phyloP scores from a whole-genome alignment of 1,284 basidiomycete genomes.

The Irpex lacteus region DNA sequence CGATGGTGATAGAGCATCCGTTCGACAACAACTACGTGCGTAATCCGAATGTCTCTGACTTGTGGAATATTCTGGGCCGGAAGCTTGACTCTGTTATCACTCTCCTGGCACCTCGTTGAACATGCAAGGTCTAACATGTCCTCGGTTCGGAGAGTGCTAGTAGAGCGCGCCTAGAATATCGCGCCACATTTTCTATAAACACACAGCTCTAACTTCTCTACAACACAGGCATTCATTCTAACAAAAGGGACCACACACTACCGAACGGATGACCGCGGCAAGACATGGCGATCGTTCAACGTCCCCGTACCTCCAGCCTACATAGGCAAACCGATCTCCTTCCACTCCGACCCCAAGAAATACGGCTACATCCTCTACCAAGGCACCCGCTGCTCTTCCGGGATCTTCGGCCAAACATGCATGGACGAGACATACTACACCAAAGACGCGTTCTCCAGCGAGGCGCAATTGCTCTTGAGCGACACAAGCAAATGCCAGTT shows the following conservation, averaged over 20 bases:
- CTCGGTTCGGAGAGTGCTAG: too few species aligned
- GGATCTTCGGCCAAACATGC: constrained; percentile 66
- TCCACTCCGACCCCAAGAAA: constrained; percentile 74
- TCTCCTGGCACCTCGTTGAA: too few species aligned
- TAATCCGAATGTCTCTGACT: not conserved
- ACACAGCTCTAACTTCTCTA: not conserved
- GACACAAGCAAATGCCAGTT: constrained; percentile 82
- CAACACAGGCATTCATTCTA: constrained; percentile 75
- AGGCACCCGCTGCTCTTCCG: constrained; percentile 62
- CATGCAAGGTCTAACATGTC: too few species aligned
- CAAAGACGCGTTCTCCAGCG: constrained; percentile 70
- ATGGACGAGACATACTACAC: constrained; percentile 91
- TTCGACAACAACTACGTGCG: constrained; percentile 54
- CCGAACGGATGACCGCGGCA: constrained; percentile 82
- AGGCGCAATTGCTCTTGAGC: constrained; percentile 55
- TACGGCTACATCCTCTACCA: constrained; percentile 84
- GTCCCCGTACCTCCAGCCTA: constrained; percentile 63
- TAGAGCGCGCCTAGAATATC: too few species aligned
- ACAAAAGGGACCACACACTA: constrained; percentile 74
- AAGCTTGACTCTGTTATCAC: too few species aligned
- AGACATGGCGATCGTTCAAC: constrained; percentile 80
- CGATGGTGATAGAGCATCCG: constrained; percentile 85
- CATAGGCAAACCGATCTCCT: constrained; percentile 67
- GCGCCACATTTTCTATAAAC: not conserved
- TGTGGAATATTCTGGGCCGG: not conserved